Conservation (phyloP, 768 basidiomycete species). For the Pleurotus pulmonarius region DNA sequence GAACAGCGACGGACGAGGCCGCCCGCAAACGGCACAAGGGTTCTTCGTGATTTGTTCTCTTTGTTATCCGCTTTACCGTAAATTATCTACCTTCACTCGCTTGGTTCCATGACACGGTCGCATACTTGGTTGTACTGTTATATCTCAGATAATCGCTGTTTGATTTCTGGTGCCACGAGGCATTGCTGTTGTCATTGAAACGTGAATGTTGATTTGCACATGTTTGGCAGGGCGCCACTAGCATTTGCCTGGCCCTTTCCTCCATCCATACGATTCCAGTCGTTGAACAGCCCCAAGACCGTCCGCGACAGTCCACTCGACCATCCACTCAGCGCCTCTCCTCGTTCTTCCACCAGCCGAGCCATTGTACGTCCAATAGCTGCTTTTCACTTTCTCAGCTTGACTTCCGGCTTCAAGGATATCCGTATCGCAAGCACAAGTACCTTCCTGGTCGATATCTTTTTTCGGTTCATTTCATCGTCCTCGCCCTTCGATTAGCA, state of each 20-base stretch:
- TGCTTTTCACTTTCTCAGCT: background rate
- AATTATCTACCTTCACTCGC: constrained; percentile 1
- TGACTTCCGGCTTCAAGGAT: constrained; percentile 2
- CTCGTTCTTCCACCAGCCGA: constrained; percentile 10
- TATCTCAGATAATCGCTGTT: constrained; percentile 2
- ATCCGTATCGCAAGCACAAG: constrained; percentile 1
- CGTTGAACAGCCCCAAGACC: constrained; percentile 32
- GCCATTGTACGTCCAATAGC: constrained; percentile 3
- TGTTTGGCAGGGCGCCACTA: constrained; percentile 32
- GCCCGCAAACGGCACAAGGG: background rate
- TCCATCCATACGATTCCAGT: constrained; percentile 31
- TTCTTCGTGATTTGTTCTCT: background rate
- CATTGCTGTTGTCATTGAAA: constrained; percentile 12
- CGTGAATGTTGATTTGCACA: constrained; percentile 24
- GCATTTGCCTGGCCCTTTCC: constrained; percentile 27
- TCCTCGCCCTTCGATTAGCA: constrained; percentile 1
- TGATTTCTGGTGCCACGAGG: constrained; percentile 11
- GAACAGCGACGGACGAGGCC: background rate
- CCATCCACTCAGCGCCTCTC: constrained; percentile 16
- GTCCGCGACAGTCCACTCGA: constrained; percentile 38
- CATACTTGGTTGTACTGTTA: background rate
- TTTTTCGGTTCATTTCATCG: background rate
- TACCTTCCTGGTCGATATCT: background rate
- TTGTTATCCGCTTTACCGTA: background rate
- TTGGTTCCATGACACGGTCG: background rate